These are phyloP conservation scores for Castanopsis chinensis DNA, from an alignment of 306 rosid species.

Conservation along the genomic window DNA sequence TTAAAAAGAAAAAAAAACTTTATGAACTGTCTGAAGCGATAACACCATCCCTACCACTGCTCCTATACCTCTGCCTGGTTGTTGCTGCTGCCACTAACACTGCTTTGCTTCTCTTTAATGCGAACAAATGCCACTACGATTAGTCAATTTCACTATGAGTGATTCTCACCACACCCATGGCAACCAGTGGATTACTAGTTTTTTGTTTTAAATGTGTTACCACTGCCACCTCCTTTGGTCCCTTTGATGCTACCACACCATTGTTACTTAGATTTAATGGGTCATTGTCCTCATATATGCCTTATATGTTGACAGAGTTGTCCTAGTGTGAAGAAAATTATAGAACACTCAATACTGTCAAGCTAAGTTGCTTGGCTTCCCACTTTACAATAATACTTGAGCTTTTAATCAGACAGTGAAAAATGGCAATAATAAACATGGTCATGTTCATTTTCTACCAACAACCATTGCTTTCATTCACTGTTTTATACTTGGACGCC, in stretches of 20 bases:
- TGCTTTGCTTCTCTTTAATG: no score
- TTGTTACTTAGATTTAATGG: background rate
- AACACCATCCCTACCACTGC: background rate
- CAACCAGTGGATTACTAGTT: background rate
- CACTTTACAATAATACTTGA: background rate
- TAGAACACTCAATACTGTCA: background rate
- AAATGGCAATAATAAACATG: background rate
- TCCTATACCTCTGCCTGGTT: background rate
- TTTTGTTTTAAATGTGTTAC: background rate
- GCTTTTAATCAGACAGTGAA: background rate
- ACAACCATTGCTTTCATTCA: background rate
- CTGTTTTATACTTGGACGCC: no score
- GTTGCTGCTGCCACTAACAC: background rate
- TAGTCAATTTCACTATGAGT: background rate
- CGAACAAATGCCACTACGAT: background rate
- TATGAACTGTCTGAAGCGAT: background rate
- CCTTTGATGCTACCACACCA: background rate
- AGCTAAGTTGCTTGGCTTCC: no score
- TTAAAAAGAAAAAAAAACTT: no score
- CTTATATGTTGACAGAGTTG: background rate
- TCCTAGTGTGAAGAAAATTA: background rate
- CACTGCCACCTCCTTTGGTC: background rate
- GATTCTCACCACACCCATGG: background rate
- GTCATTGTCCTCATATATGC: background rate
- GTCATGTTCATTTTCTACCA: background rate